Percentiles rank a stretch among this genome's conserved stretches.
Evolutionary conservation across 495 filamentous ascomycete species (phyloP).

Genomic region (Friedmanniomyces simplex): DNA sequence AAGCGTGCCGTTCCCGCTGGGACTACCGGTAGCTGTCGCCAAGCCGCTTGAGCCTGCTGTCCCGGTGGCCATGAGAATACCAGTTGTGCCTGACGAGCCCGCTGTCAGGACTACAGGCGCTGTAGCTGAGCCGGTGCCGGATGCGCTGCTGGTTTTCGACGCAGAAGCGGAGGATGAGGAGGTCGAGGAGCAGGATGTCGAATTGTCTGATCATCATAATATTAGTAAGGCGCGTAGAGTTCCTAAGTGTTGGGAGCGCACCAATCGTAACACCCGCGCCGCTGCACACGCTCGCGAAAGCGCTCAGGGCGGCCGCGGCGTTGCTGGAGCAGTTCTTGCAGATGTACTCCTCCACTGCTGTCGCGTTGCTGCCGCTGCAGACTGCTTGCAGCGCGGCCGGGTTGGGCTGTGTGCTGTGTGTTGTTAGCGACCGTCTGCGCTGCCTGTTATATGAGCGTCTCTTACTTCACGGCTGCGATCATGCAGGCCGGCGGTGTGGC

Average conservation of each 20-base stretch:
- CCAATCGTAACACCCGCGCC: slow-evolving; percentile 26
- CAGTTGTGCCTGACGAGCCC: background rate
- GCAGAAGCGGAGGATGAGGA: background rate
- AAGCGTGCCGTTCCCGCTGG: slow-evolving; percentile 1
- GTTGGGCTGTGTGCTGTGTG: slow-evolving; percentile 27
- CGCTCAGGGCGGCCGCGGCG: slow-evolving; percentile 21
- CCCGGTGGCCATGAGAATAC: background rate
- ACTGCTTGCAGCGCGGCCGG: slow-evolving; percentile 27
- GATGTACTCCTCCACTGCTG: slow-evolving; percentile 20
- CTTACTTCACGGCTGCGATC: slow-evolving; percentile 35
- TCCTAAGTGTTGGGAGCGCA: slow-evolving; percentile 11
- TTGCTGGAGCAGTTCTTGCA: slow-evolving; percentile 23
- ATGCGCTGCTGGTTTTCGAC: background rate
- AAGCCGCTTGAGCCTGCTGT: background rate
- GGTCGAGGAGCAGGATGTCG: slow-evolving; percentile 4
- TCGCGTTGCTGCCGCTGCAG: slow-evolving; percentile 25
- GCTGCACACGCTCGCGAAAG: slow-evolving; percentile 24
- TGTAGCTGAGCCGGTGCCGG: background rate
- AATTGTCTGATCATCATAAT: background rate
- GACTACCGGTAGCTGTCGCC: background rate
- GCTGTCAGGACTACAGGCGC: background rate
- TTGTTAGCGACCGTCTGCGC: background rate
- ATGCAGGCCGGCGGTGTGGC: slow-evolving; percentile 35
- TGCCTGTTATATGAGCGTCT: background rate
- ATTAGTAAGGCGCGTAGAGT: background rate